Percentiles rank a stretch among this genome's conserved stretches.
Evolutionary conservation across 139 green algal species (phyloP).

Genomic region (Chlorella sp.): DNA sequence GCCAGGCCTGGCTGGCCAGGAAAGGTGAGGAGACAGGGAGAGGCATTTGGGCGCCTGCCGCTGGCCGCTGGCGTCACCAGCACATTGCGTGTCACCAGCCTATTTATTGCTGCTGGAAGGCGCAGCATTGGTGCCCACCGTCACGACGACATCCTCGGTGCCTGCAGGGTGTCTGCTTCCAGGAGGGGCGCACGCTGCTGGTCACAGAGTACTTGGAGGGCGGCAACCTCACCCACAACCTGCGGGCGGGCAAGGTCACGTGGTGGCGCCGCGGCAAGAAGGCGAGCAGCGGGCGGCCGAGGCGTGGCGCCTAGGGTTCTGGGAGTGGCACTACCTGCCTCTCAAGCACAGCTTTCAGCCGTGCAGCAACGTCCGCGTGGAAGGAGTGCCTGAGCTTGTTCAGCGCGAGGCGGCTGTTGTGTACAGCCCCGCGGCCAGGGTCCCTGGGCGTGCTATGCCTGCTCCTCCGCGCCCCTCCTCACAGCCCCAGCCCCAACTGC

Average conservation of each 20-base stretch:
- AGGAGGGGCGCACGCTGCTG: slow-evolving; percentile 30
- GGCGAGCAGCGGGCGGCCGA: background rate
- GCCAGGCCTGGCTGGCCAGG: no score
- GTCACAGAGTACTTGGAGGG: slow-evolving; percentile 54
- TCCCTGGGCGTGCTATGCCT: no score
- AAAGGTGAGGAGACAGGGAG: no score
- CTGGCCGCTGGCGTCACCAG: no score
- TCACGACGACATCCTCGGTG: background rate
- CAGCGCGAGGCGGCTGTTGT: background rate
- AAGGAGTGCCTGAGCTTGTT: background rate
- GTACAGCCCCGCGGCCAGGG: no score
- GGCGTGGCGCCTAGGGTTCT: no score
- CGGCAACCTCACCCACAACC: slow-evolving; percentile 48
- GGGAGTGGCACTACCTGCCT: no score
- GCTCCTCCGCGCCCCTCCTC: no score
- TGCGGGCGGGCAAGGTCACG: background rate
- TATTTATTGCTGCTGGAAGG: background rate
- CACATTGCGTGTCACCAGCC: no score
- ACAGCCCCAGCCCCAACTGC: background rate
- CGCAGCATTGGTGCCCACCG: background rate
- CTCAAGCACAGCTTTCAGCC: no score
- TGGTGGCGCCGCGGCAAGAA: slow-evolving; percentile 37
- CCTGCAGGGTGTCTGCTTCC: slow-evolving; percentile 28
- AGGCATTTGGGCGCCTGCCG: no score
- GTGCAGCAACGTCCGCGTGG: no score